A percentile compares a stretch with the other conserved stretches of the same genome.
Evolutionary conservation across 176 grass and related monocot species (phyloP).

Genomic region (Juncus effusus): DNA sequence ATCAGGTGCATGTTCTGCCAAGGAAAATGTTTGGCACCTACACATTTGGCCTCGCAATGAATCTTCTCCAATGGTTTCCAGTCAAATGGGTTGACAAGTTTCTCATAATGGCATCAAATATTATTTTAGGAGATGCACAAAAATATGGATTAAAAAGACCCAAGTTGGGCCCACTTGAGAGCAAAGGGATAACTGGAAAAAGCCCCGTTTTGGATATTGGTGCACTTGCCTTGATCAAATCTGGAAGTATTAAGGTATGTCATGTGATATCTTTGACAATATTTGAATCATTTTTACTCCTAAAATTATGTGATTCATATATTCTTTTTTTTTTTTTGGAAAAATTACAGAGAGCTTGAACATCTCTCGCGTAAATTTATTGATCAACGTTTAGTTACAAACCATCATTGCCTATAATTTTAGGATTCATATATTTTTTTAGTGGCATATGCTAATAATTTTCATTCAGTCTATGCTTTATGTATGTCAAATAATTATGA

Average conservation of each 20-base stretch:
- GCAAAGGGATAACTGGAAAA: constrained; percentile 74
- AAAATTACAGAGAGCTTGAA: too few relatives aligned
- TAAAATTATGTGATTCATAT: background rate
- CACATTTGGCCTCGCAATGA: constrained; percentile 72
- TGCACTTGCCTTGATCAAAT: constrained; percentile 76
- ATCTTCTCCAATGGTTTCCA: constrained; percentile 65
- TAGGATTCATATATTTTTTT: background rate
- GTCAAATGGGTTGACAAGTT: constrained; percentile 64
- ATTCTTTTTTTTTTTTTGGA: too few relatives aligned
- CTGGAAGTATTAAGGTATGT: constrained; percentile 69
- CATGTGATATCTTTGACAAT: background rate
- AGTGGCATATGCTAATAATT: too few relatives aligned
- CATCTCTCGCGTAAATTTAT: too few relatives aligned
- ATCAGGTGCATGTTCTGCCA: constrained; percentile 82
- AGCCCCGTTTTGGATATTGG: constrained; percentile 91
- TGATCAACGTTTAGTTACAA: too few relatives aligned
- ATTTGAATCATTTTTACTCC: background rate
- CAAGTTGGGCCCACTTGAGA: constrained; percentile 79
- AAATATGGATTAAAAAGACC: constrained; percentile 78
- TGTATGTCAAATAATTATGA: constrained; percentile 22
- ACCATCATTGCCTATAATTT: too few relatives aligned
- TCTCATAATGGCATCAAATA: constrained; percentile 44
- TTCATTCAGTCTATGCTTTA: constrained; percentile 19
- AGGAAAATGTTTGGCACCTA: constrained; percentile 75
- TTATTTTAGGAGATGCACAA: constrained; percentile 62